Percentiles rank a stretch among this genome's conserved stretches.
Evolutionary conservation across 2,329 filamentous ascomycete species (phyloP).

Genomic region (Ascochyta viciae-villosae): DNA sequence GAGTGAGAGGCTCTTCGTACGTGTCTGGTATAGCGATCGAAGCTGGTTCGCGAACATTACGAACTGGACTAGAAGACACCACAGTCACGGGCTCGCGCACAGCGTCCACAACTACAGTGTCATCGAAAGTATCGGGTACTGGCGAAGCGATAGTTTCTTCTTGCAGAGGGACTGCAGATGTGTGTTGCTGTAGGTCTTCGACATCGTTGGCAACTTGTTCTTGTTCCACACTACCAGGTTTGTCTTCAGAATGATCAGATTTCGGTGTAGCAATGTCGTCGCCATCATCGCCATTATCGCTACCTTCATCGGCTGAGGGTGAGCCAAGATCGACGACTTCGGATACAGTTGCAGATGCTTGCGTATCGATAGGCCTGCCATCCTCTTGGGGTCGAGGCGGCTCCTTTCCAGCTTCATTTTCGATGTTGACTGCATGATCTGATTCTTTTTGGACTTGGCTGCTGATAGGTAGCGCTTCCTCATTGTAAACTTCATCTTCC

Average conservation of each 20-base stretch:
- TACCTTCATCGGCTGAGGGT: conserved; percentile 15
- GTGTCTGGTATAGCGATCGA: neutral
- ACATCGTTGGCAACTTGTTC: neutral
- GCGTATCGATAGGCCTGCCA: neutral
- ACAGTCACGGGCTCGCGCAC: neutral
- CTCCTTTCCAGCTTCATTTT: neutral
- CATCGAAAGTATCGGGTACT: neutral
- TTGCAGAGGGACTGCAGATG: neutral
- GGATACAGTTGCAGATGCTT: conserved; percentile 12
- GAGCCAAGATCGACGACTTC: conserved; percentile 37
- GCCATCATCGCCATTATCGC: neutral
- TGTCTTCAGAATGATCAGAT: neutral
- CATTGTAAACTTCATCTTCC: neutral
- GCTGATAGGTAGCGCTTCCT: neutral
- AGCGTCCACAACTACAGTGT: neutral
- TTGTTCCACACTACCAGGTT: neutral
- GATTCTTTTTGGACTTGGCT: neutral
- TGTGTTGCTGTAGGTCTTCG: neutral
- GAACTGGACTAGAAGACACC: neutral
- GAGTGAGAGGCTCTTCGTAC: neutral
- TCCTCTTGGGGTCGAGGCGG: neutral
- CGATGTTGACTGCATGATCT: neutral
- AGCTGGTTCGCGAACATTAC: neutral
- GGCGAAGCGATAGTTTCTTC: neutral
- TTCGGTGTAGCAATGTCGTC: neutral